Evolutionary conservation across 2,329 filamentous ascomycete genomes (phyloP), one percentile per base, ranked within the genome.

Genomic region (Botrytis hyacinthi): DNA sequence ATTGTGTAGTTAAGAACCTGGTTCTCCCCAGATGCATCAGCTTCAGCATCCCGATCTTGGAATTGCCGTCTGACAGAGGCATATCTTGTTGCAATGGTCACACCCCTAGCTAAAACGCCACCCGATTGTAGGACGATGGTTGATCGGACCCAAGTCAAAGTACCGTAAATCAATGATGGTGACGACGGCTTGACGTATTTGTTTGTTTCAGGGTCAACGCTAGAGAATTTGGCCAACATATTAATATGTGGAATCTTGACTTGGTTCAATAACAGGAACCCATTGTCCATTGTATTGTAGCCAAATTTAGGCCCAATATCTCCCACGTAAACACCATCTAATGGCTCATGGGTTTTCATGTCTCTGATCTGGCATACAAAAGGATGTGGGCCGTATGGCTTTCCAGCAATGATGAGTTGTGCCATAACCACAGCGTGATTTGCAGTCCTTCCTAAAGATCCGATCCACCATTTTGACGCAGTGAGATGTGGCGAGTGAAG

Each of bases 381-480:
- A 0, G 92, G 92, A 79, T 95, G 92, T 54, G 92, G 92, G 0
- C 93, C 92, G 76, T 90, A 90, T 29, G 85, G 83, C 82, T 92
- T 92, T 77, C 91, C 91, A 74, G 85, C 84, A 75, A 94, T 87
- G 75, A 90, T 87, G 42, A 95, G 85, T 82, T 94, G 92, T 0
- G 93, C 92, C 86, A 95, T 93, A 5, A 95, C 91, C 3, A 93
- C 89, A 1, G 92, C 92, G 79, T 93, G 87, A 80, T 93, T 95
- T 62, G 93, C 92, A 4, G 90, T 91, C 78, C 91, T 87, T 70
- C 92, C 93, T 5, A 95, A 86, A 18, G 91, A 92, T 1, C 93
- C 93, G 78, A 94, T 94, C 93, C 93, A 95, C 92, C 92, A 95
- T 80, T 95, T 95, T 48, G 91, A 91, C 0, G 92, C 88, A 2